Base-by-base conservation (phyloP, 768 basidiomycete species). In the Kwoniella europaea region DNA sequence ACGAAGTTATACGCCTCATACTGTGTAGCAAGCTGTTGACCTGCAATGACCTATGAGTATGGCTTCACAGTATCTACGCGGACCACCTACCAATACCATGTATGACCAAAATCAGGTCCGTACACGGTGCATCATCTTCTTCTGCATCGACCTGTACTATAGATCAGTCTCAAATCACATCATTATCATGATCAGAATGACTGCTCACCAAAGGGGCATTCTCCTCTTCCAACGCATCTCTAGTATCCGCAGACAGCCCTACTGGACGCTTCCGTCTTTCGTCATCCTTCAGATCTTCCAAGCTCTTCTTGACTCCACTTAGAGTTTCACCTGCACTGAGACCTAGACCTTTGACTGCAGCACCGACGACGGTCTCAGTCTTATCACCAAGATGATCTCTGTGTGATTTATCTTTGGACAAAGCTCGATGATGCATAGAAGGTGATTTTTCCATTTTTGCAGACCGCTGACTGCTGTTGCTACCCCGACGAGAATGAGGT, bases 1-100 rank as follows among this genome's bases (percentile, higher is more conserved):
- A 86, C 82, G 72, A 86, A 86, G 73, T 84, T 85, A 74, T 84
- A 86, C 4, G 82, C 79, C 69, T 86, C 85, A 68, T 86, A 84
- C 41, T 83, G 79, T 3, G 79, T 79, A 9, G 85, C 85, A 1
- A 86, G 76, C 60, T 83, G 82, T 64, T 83, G 82, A 18, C 82
- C 75, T 73, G n/a, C 24, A 20, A 5, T 29, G n/a, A 15, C 0
- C 41, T 0, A 16, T 70, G 27, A 50, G 42, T n/a, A 27, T 4
- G 65, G 72, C n/a, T 67, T 76, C 78, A n/a, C 78, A n/a, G 27
- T 59, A 6, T n/a, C 13, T 12, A 10, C 10, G 68, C 15, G 29
- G 4, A 46, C 5, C 35, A 80, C 78, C 82, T 76, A 42, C 85
- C 86, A 29, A 86, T 86, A 2, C 86, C 86, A 74, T 86, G 86